These are phyloP conservation scores for Cenococcum geophilum DNA, from an alignment of 495 filamentous ascomycete genomes.

Conservation along the genomic window DNA sequence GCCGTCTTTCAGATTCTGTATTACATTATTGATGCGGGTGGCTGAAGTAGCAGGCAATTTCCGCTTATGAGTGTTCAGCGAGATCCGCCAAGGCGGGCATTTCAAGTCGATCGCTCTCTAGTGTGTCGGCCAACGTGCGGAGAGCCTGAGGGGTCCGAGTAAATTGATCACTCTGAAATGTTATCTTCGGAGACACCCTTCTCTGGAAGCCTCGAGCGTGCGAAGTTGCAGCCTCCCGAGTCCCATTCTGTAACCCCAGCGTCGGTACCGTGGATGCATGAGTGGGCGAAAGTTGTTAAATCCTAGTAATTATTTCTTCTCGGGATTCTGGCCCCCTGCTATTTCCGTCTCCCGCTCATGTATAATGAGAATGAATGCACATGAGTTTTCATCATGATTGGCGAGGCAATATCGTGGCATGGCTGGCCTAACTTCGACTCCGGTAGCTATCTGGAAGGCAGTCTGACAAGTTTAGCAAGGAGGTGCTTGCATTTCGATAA, in stretches of 20 bases:
- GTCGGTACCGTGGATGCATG: neutral
- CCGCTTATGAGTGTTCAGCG: neutral
- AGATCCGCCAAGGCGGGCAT: neutral
- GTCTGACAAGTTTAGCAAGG: neutral
- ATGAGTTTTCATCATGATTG: neutral
- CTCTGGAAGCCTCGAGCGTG: neutral
- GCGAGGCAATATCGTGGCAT: neutral
- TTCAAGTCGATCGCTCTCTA: neutral
- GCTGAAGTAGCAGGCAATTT: too few relatives aligned
- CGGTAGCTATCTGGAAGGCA: neutral
- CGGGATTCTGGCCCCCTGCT: neutral
- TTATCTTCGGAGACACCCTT: conserved; percentile 1
- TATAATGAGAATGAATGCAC: neutral
- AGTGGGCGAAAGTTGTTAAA: neutral
- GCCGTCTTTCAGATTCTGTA: too few relatives aligned
- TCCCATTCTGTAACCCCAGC: neutral
- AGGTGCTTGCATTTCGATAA: conserved; percentile 2
- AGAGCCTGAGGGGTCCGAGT: neutral
- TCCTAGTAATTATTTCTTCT: neutral
- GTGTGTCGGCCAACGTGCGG: neutral
- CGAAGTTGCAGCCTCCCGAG: neutral
- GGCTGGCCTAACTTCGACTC: neutral
- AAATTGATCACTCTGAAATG: neutral
- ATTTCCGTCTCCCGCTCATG: neutral
- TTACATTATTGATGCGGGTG: too few relatives aligned